Base-by-base conservation (phyloP, 2,329 filamentous ascomycete species). In the Aspergillus sp. region DNA sequence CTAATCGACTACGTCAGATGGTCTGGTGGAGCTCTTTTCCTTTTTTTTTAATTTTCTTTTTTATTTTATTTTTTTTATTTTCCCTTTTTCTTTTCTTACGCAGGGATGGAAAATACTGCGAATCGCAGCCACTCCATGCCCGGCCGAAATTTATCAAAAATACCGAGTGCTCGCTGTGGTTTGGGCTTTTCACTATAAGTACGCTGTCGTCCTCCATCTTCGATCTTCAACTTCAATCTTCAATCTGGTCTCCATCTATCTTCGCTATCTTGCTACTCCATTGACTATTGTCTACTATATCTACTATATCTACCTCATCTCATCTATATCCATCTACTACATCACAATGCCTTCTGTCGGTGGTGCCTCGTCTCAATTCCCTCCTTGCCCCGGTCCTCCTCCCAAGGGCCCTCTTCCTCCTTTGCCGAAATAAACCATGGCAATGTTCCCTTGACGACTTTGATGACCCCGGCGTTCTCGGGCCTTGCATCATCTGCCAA, bases 391-490 rank as follows among this genome's bases (percentile, higher is more conserved):
- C 5, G 64, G 64, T 33, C 64, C 64, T 53, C 64, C 64, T 42
- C 64, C 64, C 40, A 65, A 64, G 61, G 64, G 64, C 40, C 64
- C 64, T 59, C 57, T 66, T 27, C 64, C 64, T 53, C 64, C 64
- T 43, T 56, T 66, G 48, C 64, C 64, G 31, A 66, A 66, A 57
- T 66, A 66, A 61, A 54, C 38, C 33, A 36, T 33, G 34, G 27
- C 40, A 45, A 39, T 42, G 44, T 39, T 44, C 47, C 40, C 48
- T 48, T 52, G 53, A 64, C 55, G 61, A 65, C 55, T 46, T 48
- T 62, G 56, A 65, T 53, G 62, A 65, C 54, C 49, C 49, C 45
- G 50, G 54, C 47, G 48, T 50, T 54, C 50, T 53, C 51, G 49
- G 49, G 45, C 27, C n/a, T 38, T 19, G 36, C 9, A n/a, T 19